phyloP scores from a whole-genome alignment of 768 basidiomycete species.

The Kwoniella mangroviensis region DNA sequence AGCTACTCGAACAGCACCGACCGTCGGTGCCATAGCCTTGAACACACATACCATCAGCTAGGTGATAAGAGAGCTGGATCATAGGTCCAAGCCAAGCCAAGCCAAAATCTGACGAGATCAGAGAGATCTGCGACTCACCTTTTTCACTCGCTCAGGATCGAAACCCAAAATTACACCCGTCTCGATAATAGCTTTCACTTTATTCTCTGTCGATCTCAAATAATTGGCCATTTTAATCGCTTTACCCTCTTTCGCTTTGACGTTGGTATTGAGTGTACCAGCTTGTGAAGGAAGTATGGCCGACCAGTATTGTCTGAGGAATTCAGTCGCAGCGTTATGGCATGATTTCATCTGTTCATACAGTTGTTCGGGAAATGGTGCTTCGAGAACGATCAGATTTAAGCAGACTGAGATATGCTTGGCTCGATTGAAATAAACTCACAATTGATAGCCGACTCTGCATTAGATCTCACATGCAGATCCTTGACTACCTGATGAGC shows the following conservation, averaged over 20 bases:
- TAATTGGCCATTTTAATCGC: constrained; percentile 87
- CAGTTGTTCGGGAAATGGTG: constrained; percentile 76
- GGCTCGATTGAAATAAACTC: constrained; percentile 20
- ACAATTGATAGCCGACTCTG: constrained; percentile 42
- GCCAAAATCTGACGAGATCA: background rate
- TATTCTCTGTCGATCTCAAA: constrained; percentile 76
- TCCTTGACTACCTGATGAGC: constrained; percentile 46
- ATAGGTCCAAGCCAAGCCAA: too few relatives aligned
- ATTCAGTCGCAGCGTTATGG: constrained; percentile 92
- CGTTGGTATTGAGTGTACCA: constrained; percentile 59
- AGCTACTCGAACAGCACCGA: constrained; percentile 46
- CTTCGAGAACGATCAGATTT: constrained; percentile 59
- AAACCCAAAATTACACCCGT: constrained; percentile 36
- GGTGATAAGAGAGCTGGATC: too few relatives aligned
- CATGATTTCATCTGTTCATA: constrained; percentile 84
- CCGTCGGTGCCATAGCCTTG: constrained; percentile 50
- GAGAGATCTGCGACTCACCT: constrained; percentile 37
- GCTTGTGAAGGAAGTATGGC: constrained; percentile 73
- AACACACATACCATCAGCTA: too few relatives aligned
- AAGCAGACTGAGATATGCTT: background rate
- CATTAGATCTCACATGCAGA: constrained; percentile 36
- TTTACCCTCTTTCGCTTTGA: constrained; percentile 70
- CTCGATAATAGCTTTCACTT: constrained; percentile 76
- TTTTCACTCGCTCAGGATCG: constrained; percentile 47
- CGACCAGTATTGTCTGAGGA: constrained; percentile 93